phyloP scores from a whole-genome alignment of 345 rosid genomes.

The Punica granatum region DNA sequence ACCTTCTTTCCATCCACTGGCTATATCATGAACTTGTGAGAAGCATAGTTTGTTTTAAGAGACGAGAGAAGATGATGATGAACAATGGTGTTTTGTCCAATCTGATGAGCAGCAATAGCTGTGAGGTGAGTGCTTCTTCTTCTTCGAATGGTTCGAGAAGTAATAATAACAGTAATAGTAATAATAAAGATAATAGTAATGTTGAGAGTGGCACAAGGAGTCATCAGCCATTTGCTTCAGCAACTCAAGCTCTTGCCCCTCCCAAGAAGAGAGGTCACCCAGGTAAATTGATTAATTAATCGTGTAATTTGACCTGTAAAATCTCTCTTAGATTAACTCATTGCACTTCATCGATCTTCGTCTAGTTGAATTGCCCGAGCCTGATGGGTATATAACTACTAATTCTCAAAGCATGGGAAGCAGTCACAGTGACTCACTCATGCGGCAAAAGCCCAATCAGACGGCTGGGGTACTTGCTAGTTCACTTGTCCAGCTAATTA shows the following conservation, averaged over 20 bases:
- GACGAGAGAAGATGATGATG: slow-evolving; percentile 11
- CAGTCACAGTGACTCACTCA: too few species aligned
- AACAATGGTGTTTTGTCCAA: slow-evolving; percentile 53
- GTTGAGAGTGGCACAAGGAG: too few species aligned
- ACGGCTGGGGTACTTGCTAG: background rate
- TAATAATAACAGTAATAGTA: slow-evolving; percentile 19
- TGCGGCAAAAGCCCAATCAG: too few species aligned
- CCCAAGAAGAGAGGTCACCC: slow-evolving; percentile 55
- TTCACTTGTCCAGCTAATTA: too few species aligned
- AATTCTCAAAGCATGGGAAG: background rate
- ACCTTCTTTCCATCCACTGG: too few species aligned
- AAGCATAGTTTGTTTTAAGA: background rate
- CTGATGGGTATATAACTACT: background rate
- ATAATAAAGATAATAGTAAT: background rate
- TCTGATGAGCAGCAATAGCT: slow-evolving; percentile 63
- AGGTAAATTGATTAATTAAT: slow-evolving; percentile 30
- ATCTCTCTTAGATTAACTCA: too few species aligned
- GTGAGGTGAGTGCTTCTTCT: slow-evolving; percentile 53
- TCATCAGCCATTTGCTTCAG: slow-evolving; percentile 27
- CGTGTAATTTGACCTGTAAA: background rate
- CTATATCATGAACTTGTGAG: background rate
- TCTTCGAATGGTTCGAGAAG: slow-evolving; percentile 30
- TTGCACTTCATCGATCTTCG: background rate
- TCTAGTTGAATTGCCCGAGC: background rate
- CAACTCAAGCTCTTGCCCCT: slow-evolving; percentile 21